Evolutionary conservation across 805 yeast genomes (phyloP).

Genomic region (Wickerhamomyces ciferrii): DNA sequence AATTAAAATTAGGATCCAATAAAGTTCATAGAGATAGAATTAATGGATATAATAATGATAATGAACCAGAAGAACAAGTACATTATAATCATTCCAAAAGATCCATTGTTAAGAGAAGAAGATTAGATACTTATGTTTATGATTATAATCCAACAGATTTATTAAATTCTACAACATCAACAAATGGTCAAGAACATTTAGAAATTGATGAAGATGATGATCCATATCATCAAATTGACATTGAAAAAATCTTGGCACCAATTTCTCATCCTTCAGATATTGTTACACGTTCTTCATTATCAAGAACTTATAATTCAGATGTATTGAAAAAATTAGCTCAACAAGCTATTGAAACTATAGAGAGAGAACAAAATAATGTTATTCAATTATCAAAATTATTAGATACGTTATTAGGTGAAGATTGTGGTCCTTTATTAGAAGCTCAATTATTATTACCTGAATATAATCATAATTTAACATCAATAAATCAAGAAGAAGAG

Average conservation of each 20-base stretch:
- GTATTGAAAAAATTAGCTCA: conserved; percentile 58
- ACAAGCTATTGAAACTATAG: conserved; percentile 73
- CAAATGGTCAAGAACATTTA: conserved; percentile 20
- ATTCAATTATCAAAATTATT: conserved; percentile 65
- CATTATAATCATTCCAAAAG: conserved; percentile 27
- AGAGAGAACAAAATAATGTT: conserved; percentile 76
- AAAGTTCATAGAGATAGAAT: conserved; percentile 40
- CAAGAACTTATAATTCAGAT: conserved; percentile 55
- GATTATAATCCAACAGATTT: neutral
- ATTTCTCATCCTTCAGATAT: conserved; percentile 78
- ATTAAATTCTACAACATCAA: neutral
- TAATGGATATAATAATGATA: conserved; percentile 25
- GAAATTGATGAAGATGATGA: conserved; percentile 34
- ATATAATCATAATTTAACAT: conserved; percentile 57
- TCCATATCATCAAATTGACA: conserved; percentile 43
- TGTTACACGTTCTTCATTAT: conserved; percentile 62
- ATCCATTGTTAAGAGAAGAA: conserved; percentile 24
- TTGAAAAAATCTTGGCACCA: conserved; percentile 66
- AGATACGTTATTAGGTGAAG: conserved; percentile 83
- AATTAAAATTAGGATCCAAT: conserved; percentile 45
- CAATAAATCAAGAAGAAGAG: conserved; percentile 10
- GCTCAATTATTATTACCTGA: conserved; percentile 59
- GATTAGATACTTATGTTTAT: conserved; percentile 13
- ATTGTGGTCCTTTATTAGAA: conserved; percentile 62
- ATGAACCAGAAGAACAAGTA: conserved; percentile 16